A percentile compares a stretch with the other conserved stretches of the same genome.
These are phyloP conservation scores for Cyclotella atomus DNA, from an alignment of 108 stramenopile species.

Conservation along the genomic window DNA sequence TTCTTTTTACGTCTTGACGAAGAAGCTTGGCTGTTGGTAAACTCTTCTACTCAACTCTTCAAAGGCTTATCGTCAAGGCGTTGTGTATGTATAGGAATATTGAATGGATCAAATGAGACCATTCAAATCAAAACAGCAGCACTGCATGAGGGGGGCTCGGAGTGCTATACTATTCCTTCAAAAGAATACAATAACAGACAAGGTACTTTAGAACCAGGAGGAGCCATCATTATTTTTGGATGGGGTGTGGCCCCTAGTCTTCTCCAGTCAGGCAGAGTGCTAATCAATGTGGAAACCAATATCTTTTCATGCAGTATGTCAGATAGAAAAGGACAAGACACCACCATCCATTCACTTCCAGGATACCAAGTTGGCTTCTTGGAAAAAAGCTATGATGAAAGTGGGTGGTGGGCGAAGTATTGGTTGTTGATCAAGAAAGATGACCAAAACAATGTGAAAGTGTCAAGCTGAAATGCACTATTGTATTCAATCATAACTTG, in stretches of 20 bases:
- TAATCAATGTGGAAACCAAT: constrained; percentile 81
- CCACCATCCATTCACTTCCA: constrained; percentile 55
- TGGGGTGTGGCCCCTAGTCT: constrained; percentile 77
- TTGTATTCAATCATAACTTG: no score
- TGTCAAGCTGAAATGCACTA: no score
- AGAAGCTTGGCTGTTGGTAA: constrained; percentile 77
- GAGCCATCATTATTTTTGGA: constrained; percentile 75
- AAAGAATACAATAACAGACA: constrained; percentile 68
- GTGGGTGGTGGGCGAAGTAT: constrained; percentile 88
- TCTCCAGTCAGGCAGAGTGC: constrained; percentile 69
- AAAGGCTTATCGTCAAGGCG: constrained; percentile 75
- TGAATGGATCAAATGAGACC: constrained; percentile 71
- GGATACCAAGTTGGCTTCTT: constrained; percentile 70
- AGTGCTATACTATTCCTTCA: constrained; percentile 71
- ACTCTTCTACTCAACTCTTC: constrained; percentile 72
- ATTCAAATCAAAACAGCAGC: constrained; percentile 78
- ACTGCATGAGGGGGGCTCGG: constrained; percentile 77
- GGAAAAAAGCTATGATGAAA: constrained; percentile 80
- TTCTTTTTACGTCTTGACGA: constrained; percentile 72
- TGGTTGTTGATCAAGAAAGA: constrained; percentile 66
- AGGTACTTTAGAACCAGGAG: constrained; percentile 71
- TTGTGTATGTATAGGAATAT: constrained; percentile 74
- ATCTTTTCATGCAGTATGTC: constrained; percentile 65
- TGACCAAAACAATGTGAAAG: no score
- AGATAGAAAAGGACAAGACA: constrained; percentile 55